These are phyloP conservation scores for Acer yangbiense DNA, from an alignment of 345 rosid species.

Conservation along the genomic window DNA sequence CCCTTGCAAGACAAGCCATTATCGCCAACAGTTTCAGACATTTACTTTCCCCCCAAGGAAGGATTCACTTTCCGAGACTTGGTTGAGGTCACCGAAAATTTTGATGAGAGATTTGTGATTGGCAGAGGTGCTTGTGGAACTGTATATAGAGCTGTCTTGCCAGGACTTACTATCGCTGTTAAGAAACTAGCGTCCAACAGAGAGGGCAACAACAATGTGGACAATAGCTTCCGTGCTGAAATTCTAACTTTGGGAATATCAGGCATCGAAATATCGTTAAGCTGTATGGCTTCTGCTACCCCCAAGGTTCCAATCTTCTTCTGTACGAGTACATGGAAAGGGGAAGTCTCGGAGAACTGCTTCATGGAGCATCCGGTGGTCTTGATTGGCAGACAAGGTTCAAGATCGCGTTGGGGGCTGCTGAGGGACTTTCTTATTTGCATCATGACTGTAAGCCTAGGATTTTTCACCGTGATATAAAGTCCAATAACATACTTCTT, in stretches of 20 bases:
- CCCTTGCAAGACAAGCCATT: conserved; percentile 43
- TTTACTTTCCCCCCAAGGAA: conserved; percentile 75
- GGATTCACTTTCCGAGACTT: conserved; percentile 83
- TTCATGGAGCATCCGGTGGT: conserved; percentile 52
- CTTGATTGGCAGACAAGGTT: conserved; percentile 82
- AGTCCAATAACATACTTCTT: conserved; percentile 79
- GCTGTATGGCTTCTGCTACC: conserved; percentile 82
- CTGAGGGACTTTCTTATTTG: conserved; percentile 77
- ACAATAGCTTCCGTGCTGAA: conserved; percentile 86
- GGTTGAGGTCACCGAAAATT: conserved; percentile 68
- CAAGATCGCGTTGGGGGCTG: conserved; percentile 82
- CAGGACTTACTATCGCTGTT: conserved; percentile 69
- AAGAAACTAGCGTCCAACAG: conserved; percentile 81
- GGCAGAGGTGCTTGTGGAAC: conserved; percentile 96
- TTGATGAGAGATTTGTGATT: conserved; percentile 65
- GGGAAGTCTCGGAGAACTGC: conserved; percentile 79
- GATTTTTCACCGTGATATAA: conserved; percentile 90
- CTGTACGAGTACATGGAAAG: conserved; percentile 68
- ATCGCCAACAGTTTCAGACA: conserved; percentile 46
- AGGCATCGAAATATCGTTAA: conserved; percentile 90
- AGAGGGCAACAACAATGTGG: conserved; percentile 64
- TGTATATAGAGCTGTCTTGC: conserved; percentile 76
- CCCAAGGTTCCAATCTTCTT: conserved; percentile 89
- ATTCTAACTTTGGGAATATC: conserved; percentile 74
- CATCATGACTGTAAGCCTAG: conserved; percentile 91